Base-by-base conservation (phyloP, 257 asterid genomes). In the Jacaranda mimosifolia region DNA sequence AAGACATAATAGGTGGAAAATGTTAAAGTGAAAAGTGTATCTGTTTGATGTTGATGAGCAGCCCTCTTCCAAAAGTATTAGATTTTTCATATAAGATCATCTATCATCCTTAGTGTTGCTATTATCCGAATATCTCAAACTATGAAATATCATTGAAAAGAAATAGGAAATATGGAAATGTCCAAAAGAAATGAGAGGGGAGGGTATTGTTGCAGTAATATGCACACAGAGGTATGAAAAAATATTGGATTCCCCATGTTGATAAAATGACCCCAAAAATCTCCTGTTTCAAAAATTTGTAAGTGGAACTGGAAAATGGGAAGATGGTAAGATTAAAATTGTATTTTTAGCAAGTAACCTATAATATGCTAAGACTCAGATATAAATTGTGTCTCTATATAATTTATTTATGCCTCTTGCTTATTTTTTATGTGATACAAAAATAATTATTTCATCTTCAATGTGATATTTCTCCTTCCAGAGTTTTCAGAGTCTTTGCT, bases 401-500 rank as follows among this genome's bases (percentile, higher is more conserved):
- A 68, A 14, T 4, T 36, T 55, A 58, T 43, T 38, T 18, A 35
- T 17, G 15, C 26, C 49, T 51, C 15, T 51, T 49, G 51, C 21
- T 52, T 53, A 62, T 66, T 35, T 13, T 15, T 65, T 36, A 56
- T 39, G 38, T 39, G 42, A 45, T 17, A 64, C 65, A 21, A 72
- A 14, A 63, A 8, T 48, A 57, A n/a, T 55, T n/a, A 17, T 18
- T 63, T 64, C 43, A 19, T 49, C 38, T 67, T 51, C 35, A 39
- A 14, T 26, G 68, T 38, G 51, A 45, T 52, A 21, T 74, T 55
- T 79, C 66, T 48, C 68, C 67, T 81, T 85, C 57, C 90, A 94
- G 98, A 94, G 86, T 92, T 92, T 81, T 91, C 97, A 4, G 99
- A 92, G 89, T 95, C 99, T 60, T 76, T 91, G 83, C 72, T 81